Conservation (phyloP, 164 flowering plant species). For the Saururus chinensis region DNA sequence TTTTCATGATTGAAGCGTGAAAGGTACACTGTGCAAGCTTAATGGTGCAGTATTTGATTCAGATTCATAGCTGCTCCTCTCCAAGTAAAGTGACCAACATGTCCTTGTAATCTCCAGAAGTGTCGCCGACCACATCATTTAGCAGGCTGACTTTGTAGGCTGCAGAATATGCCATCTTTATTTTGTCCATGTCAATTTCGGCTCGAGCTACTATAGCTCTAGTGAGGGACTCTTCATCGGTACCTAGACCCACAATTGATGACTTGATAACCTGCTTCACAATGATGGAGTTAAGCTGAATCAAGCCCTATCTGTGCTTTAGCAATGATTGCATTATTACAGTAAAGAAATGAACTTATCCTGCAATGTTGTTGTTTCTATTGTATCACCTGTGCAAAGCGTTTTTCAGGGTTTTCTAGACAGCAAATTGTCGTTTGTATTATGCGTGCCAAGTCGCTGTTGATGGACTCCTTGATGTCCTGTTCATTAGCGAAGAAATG, state of each 20-base stretch:
- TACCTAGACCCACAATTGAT: conserved; percentile 54
- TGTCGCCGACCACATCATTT: conserved; percentile 54
- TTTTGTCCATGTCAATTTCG: conserved; percentile 55
- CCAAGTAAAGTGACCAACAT: conserved; percentile 77
- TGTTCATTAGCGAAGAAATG: conserved; percentile 4
- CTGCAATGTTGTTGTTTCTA: background rate
- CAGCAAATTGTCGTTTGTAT: conserved; percentile 41
- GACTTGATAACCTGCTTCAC: background rate
- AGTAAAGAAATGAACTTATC: background rate
- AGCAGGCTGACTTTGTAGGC: conserved; percentile 43
- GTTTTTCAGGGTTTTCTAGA: conserved; percentile 56
- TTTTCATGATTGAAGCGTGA: background rate
- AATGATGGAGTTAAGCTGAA: background rate
- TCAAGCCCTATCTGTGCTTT: no score
- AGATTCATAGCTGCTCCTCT: conserved; percentile 2
- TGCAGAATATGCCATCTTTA: conserved; percentile 36
- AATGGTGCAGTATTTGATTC: background rate
- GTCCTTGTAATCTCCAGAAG: conserved; percentile 66
- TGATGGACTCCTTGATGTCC: conserved; percentile 41
- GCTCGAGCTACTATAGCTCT: conserved; percentile 68
- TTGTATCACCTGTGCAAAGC: conserved; percentile 58
- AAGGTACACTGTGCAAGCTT: background rate
- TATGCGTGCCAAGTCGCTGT: conserved; percentile 31
- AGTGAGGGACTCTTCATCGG: conserved; percentile 63
- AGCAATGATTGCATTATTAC: background rate